Conservation (phyloP, 164 flowering plant genomes). For the Sedum album region DNA sequence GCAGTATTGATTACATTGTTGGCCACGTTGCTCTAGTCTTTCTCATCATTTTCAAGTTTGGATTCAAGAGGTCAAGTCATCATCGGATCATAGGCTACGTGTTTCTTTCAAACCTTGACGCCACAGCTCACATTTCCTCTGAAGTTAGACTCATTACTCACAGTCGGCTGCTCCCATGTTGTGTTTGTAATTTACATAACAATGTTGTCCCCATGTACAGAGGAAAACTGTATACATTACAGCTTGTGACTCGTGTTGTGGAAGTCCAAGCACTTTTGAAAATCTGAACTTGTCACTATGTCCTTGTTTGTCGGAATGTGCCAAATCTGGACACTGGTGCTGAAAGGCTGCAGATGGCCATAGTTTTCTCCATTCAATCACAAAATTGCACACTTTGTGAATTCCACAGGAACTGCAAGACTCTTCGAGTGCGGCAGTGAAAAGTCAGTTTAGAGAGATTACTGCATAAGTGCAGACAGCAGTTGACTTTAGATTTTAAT, state of each 20-base stretch:
- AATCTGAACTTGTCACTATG: not conserved
- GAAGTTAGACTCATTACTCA: not conserved
- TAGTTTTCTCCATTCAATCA: not conserved
- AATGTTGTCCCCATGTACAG: not conserved
- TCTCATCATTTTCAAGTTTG: not conserved
- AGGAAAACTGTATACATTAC: not conserved
- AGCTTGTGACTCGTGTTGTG: not conserved
- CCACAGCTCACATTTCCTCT: not conserved
- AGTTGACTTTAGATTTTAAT: too few relatives aligned
- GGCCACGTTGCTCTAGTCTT: not conserved
- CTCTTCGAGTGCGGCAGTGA: too few relatives aligned
- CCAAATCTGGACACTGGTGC: not conserved
- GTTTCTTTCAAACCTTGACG: not conserved
- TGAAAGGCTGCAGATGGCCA: not conserved
- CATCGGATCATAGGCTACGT: not conserved
- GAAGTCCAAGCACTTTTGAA: not conserved
- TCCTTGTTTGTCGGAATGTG: not conserved
- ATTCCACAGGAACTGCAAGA: too few relatives aligned
- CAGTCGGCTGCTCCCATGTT: not conserved
- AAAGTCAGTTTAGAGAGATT: too few relatives aligned
- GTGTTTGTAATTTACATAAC: not conserved
- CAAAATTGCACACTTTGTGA: too few relatives aligned
- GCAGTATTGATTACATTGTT: not conserved
- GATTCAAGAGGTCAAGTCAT: not conserved
- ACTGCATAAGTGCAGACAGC: too few relatives aligned